Conservation (phyloP, 805 yeast genomes). For the Brettanomyces sp. region DNA sequence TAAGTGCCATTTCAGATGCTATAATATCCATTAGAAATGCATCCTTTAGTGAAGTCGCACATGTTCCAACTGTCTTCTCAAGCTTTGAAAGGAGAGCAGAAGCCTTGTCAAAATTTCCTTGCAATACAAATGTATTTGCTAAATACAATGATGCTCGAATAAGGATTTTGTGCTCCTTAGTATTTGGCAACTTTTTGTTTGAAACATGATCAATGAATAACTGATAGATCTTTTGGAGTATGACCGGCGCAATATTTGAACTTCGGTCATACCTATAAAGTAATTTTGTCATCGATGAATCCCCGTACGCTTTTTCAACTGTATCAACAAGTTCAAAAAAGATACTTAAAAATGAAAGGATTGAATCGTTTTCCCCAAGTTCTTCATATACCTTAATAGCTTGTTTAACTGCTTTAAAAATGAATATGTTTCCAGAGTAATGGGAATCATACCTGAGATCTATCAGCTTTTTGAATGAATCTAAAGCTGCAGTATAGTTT, state of each 20-base stretch:
- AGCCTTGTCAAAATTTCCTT: conserved; percentile 25
- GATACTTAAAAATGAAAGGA: conserved; percentile 8
- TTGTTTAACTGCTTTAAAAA: conserved; percentile 26
- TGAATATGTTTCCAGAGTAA: conserved; percentile 10
- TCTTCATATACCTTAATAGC: conserved; percentile 20
- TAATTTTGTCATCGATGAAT: conserved; percentile 23
- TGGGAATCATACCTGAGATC: conserved; percentile 1
- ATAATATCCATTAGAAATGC: conserved; percentile 51
- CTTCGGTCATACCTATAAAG: conserved; percentile 20
- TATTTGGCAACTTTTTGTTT: background rate
- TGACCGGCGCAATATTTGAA: conserved; percentile 5
- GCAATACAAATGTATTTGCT: conserved; percentile 27
- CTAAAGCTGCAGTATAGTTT: conserved; percentile 16
- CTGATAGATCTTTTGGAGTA: conserved; percentile 15
- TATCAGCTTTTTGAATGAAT: conserved; percentile 15
- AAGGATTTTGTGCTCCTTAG: conserved; percentile 30
- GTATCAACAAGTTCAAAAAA: conserved; percentile 13
- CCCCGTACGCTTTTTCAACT: conserved; percentile 17
- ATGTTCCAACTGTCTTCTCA: conserved; percentile 27
- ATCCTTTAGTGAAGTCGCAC: conserved; percentile 36
- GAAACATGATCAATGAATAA: conserved; percentile 12
- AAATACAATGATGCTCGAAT: conserved; percentile 39
- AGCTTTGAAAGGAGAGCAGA: conserved; percentile 26
- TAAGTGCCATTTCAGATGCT: conserved; percentile 54
- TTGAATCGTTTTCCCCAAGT: conserved; percentile 7